Evolutionary conservation across 176 grass and related monocot species (phyloP).

Genomic region (Bromus sterilis): DNA sequence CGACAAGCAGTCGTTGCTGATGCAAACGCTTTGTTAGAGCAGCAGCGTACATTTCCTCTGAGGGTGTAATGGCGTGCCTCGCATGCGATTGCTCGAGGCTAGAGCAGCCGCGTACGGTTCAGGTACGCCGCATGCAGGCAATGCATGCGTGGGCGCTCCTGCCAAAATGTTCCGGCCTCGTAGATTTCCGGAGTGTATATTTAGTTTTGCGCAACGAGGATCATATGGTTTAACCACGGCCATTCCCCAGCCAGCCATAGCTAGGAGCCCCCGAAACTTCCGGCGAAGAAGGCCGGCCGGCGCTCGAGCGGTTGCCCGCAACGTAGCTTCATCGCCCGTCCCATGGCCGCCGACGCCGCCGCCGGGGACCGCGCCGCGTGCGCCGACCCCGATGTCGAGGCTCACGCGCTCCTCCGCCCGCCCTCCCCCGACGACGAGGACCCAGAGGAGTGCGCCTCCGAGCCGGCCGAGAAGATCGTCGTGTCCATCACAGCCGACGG

Average conservation of each 20-base stretch:
- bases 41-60: too few species aligned
- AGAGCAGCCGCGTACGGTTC: too few species aligned
- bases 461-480: slow-evolving; percentile 49
- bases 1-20: too few species aligned
- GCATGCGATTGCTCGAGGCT: too few species aligned
- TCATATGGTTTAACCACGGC: neutral
- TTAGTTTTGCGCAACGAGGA: slow-evolving; percentile 9
- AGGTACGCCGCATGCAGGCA: neutral
- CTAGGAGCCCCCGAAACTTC: neutral
- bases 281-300: neutral
- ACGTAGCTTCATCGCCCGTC: neutral
- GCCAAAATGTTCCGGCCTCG: neutral
- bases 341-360: slow-evolving; percentile 20
- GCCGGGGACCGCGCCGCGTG: neutral
- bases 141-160: neutral
- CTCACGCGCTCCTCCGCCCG: slow-evolving; percentile 27
- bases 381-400: slow-evolving; percentile 24
- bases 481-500: slow-evolving; percentile 30
- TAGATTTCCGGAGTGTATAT: neutral
- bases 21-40: too few species aligned
- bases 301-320: neutral
- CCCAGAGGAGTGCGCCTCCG: slow-evolving; percentile 44
- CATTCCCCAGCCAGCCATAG: slow-evolving; percentile 18
- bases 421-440: slow-evolving; percentile 18
- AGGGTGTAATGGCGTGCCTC: too few species aligned